Percentiles rank a stretch among this genome's conserved stretches.
phyloP scores from a whole-genome alignment of 257 asterid genomes.

The Ehretia macrophylla region DNA sequence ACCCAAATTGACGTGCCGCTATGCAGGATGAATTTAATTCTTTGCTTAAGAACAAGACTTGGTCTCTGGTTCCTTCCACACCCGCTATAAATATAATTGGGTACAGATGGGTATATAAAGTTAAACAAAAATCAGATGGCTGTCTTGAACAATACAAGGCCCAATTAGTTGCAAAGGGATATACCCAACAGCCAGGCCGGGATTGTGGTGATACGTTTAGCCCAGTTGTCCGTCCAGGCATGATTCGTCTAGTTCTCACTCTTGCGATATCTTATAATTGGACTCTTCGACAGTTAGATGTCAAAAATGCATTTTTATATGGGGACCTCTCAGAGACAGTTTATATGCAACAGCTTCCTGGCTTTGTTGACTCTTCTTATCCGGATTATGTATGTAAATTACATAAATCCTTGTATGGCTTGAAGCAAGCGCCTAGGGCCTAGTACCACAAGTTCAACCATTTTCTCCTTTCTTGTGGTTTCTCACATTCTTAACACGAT shows the following conservation, averaged over 20 bases:
- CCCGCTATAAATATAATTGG: background rate
- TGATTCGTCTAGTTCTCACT: background rate
- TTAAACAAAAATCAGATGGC: background rate
- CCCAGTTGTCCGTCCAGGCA: background rate
- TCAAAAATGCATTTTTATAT: background rate
- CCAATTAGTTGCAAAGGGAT: background rate
- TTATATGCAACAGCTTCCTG: background rate
- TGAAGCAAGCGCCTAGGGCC: background rate
- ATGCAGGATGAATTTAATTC: background rate
- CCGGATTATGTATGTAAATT: background rate
- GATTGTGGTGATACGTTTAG: background rate
- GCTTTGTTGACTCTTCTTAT: background rate
- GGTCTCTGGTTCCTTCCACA: background rate
- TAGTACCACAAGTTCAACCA: background rate
- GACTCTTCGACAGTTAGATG: too few relatives aligned
- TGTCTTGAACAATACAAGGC: background rate
- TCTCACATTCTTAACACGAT: background rate
- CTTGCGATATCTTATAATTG: too few relatives aligned
- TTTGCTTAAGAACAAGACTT: background rate
- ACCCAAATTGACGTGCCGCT: background rate
- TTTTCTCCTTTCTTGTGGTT: background rate
- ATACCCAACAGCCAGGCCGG: background rate
- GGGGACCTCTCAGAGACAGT: background rate
- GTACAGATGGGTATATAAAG: background rate
- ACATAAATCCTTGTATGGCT: background rate